Percentiles rank a stretch among this genome's conserved stretches.
These are phyloP conservation scores for Linnemannia schmuckeri DNA, from an alignment of 192 early-diverging fungal species.

Conservation along the genomic window DNA sequence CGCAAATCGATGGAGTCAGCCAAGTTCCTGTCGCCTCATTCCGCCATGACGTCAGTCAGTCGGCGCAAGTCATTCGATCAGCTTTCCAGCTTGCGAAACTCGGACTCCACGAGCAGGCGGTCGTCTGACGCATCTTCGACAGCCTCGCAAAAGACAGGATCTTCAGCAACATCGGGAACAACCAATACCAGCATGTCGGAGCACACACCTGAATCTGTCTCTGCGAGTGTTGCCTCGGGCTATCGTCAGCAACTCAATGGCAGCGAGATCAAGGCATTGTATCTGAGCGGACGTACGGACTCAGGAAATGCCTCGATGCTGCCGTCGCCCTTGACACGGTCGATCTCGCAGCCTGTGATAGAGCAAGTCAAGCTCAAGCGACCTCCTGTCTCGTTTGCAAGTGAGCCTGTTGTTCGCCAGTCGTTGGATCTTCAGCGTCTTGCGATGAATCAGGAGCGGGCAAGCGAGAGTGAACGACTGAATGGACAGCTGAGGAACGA, in stretches of 20 bases:
- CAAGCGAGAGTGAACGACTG: constrained; percentile 18
- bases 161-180: constrained; percentile 28
- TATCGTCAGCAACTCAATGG: not conserved
- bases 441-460: constrained; percentile 26
- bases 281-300: not conserved
- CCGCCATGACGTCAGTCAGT: constrained; percentile 7
- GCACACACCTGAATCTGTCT: constrained; percentile 6
- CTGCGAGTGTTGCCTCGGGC: not conserved
- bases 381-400: constrained; percentile 19
- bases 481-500: constrained; percentile 16
- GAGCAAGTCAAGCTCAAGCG: constrained; percentile 11
- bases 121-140: constrained; percentile 47
- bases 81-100: not conserved
- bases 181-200: constrained; percentile 22
- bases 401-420: constrained; percentile 21
- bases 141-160: constrained; percentile 28
- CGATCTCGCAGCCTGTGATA: constrained; percentile 27
- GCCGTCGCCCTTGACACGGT: constrained; percentile 14
- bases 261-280: not conserved
- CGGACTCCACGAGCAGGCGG: constrained; percentile 21
- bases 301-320: constrained; percentile 10
- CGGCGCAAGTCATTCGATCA: constrained; percentile 53
- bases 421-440: constrained; percentile 41
- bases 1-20: constrained; percentile 50
- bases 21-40: constrained; percentile 22